A percentile compares a stretch with the other conserved stretches of the same genome.
Evolutionary conservation across 306 rosid species (phyloP).

Genomic region (Malus orientalis): DNA sequence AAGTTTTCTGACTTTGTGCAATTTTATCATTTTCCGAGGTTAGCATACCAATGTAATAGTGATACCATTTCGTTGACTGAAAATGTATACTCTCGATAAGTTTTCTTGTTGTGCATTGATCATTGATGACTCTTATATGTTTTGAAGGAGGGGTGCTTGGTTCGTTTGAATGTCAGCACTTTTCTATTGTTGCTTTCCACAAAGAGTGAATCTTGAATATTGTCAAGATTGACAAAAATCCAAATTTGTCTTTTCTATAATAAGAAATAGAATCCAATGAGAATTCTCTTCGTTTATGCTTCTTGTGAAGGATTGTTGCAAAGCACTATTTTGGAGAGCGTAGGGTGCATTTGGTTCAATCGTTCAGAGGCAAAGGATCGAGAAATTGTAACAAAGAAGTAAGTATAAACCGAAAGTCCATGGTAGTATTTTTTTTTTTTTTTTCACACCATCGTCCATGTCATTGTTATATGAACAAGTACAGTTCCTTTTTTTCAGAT

Average conservation of each 20-base stretch:
- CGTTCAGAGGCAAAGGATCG: conserved; percentile 90
- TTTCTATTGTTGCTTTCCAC: not conserved
- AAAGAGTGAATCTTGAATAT: not conserved
- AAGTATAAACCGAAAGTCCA: conserved; percentile 24
- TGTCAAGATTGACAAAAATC: not conserved
- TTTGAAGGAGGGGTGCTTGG: not conserved
- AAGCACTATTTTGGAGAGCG: conserved; percentile 88
- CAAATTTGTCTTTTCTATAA: not conserved
- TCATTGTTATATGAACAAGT: conserved; percentile 14
- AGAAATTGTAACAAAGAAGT: conserved; percentile 92
- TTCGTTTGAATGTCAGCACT: not conserved
- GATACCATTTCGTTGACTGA: not conserved
- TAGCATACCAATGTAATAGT: not conserved
- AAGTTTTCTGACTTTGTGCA: not conserved
- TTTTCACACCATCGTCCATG: not conserved
- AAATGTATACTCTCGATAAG: not conserved
- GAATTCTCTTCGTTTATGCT: conserved; percentile 2
- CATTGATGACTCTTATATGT: not conserved
- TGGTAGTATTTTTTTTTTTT: not conserved
- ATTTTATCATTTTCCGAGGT: not conserved
- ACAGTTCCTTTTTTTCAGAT: conserved; percentile 33
- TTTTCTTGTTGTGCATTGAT: not conserved
- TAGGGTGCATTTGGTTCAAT: conserved; percentile 94
- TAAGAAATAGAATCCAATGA: not conserved
- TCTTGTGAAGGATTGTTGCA: conserved; percentile 72